Percentiles rank a stretch among this genome's conserved stretches.
These are phyloP conservation scores for Fusarium paranaense DNA, from an alignment of 2,329 filamentous ascomycete species.

Conservation along the genomic window DNA sequence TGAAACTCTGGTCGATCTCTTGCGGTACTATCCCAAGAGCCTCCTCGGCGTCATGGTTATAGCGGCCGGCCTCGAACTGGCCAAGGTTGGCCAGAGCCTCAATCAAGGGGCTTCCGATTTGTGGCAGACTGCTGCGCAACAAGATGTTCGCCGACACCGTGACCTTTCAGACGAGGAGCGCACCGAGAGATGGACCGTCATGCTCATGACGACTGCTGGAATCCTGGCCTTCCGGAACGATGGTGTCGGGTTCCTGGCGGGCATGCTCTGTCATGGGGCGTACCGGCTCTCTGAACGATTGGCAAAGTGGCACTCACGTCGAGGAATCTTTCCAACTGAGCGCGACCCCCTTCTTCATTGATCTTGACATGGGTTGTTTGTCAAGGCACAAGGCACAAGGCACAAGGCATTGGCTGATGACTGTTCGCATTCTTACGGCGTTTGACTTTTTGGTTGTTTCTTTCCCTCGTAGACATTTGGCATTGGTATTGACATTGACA, in stretches of 20 bases:
- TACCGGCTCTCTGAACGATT: slow-evolving; percentile 64
- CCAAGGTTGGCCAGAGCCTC: slow-evolving; percentile 84
- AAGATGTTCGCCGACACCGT: slow-evolving; percentile 57
- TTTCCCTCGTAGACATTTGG: background rate
- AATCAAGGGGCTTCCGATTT: slow-evolving; percentile 76
- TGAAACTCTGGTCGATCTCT: slow-evolving; percentile 75
- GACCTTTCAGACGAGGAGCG: slow-evolving; percentile 75
- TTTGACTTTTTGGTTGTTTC: background rate
- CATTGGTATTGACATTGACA: background rate
- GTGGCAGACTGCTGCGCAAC: slow-evolving; percentile 63
- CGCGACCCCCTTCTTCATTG: slow-evolving; percentile 47
- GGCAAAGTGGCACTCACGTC: slow-evolving; percentile 50
- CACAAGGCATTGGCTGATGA: background rate
- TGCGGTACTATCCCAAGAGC: slow-evolving; percentile 79
- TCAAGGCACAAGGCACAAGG: background rate
- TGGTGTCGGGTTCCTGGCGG: slow-evolving; percentile 85
- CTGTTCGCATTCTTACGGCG: background rate
- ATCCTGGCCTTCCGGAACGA: slow-evolving; percentile 91
- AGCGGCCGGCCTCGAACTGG: slow-evolving; percentile 87
- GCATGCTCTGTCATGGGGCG: slow-evolving; percentile 81
- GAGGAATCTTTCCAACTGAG: slow-evolving; percentile 42
- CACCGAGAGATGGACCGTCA: slow-evolving; percentile 84
- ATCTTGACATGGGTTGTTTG: background rate
- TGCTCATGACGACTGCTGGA: slow-evolving; percentile 87
- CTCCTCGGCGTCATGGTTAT: slow-evolving; percentile 90